Evolutionary conservation across 1,284 basidiomycete species (phyloP), one percentile per base, ranked within the genome.

Genomic region (Papiliotrema fonsecae): DNA sequence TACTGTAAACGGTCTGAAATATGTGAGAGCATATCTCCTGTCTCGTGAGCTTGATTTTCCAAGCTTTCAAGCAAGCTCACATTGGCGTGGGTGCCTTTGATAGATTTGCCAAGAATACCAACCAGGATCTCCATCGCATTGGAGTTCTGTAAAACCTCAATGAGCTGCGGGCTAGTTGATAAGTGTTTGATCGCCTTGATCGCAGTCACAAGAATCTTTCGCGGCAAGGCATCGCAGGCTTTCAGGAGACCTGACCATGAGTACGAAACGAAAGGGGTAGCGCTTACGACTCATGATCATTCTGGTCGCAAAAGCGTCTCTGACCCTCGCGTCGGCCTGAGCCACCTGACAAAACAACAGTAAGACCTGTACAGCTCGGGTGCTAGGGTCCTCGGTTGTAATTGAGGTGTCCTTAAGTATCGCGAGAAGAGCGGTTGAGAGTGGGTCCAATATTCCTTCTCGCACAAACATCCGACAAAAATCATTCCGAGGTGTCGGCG

Each of bases 391-490:
- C 4, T 81, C 77, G 2, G 83, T 82, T 30, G 34, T 27, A 1
- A 45, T 35, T 28, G n/a, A 19, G 45, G 83, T 84, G 18, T 82
- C 80, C 3, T 82, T 80, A 78, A 93, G 87, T 47, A 97, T 87
- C 58, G 88, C 87, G 46, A 94, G 77, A 34, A 98, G 73, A 0
- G 93, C 92, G 0, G 86, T 85, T 0, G 92, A 91, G 1, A 98
- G 75, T 0, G 94, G 94, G 58, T 97, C 93, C 31, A 97, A 78
- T 5, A 97, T 78, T 16, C 93, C 93, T 72, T 97, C 94, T 22
- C 90, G 82, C 27, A 96, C 91, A 74, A 97, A 93, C 88, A 97
- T 96, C 16, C 94, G 83, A 67, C 93, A 97, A 68, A 97, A 97
- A 73, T 97, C 94, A 67, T 94, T 97, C 64, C 96, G 89, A 7